Evolutionary conservation across 352 stramenopile genomes (phyloP).

Genomic region (Globisporangium carolinianum): DNA sequence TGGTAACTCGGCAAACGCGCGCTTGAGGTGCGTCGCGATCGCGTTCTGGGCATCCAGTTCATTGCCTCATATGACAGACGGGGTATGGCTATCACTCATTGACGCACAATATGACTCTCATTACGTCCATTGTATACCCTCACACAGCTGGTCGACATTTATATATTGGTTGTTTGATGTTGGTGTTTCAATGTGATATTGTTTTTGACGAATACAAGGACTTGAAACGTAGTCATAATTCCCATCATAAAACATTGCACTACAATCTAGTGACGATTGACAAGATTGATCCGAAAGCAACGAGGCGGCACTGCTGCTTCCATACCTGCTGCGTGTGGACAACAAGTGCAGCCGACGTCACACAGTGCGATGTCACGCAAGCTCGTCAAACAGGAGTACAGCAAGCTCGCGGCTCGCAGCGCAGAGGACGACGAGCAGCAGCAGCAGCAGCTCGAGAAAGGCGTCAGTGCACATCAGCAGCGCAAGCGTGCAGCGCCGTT

Average conservation of each 20-base stretch:
- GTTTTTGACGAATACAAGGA: too few relatives aligned
- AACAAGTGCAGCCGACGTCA: too few relatives aligned
- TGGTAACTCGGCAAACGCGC: conserved; percentile 39
- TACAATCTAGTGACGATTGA: too few relatives aligned
- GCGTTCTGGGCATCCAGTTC: background rate
- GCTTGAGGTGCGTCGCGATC: conserved; percentile 29
- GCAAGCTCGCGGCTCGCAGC: conserved; percentile 10
- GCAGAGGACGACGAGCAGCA: conserved; percentile 6
- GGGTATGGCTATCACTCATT: background rate
- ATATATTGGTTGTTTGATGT: too few relatives aligned
- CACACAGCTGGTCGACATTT: conserved; percentile 51
- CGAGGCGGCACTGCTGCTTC: too few relatives aligned
- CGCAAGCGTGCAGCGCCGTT: conserved; percentile 4
- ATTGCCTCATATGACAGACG: background rate
- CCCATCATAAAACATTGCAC: too few relatives aligned
- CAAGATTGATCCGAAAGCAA: too few relatives aligned
- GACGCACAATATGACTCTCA: background rate
- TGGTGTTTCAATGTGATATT: too few relatives aligned
- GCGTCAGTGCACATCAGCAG: background rate
- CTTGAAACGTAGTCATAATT: too few relatives aligned
- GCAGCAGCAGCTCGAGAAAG: background rate
- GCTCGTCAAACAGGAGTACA: conserved; percentile 12
- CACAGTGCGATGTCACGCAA: conserved; percentile 13
- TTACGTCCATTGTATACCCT: background rate
- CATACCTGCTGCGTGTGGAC: too few relatives aligned